Evolutionary conservation across 1,139 yeast genomes (phyloP).

Genomic region (Pneumocystis wakefieldiae): DNA sequence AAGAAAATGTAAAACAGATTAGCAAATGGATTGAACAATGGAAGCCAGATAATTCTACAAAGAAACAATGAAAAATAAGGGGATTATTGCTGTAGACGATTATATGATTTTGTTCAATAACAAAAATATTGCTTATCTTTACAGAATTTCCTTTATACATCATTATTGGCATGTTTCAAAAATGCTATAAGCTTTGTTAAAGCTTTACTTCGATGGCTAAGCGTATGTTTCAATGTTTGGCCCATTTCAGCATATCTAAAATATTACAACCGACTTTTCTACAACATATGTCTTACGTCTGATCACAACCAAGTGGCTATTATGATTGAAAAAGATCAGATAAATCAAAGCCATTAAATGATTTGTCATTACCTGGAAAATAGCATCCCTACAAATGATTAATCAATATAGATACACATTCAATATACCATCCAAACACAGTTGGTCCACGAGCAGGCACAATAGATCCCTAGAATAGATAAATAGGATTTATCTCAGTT

Average conservation of each 20-base stretch:
- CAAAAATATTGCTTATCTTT: neutral
- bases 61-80: constrained; percentile 18
- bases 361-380: constrained; percentile 4
- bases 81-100: too few species aligned
- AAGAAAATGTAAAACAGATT: constrained; percentile 62
- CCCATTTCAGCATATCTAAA: constrained; percentile 71
- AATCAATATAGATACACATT: constrained; percentile 28
- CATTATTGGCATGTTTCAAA: constrained; percentile 23
- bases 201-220: constrained; percentile 80
- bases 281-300: neutral
- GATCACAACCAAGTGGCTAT: neutral
- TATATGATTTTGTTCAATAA: neutral
- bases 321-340: constrained; percentile 4
- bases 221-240: constrained; percentile 54
- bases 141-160: neutral
- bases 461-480: constrained; percentile 39
- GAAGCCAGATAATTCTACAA: constrained; percentile 24
- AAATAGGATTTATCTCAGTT: neutral
- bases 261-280: neutral
- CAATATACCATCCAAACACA: constrained; percentile 61
- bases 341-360: neutral
- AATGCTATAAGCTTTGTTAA: constrained; percentile 52
- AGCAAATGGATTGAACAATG: constrained; percentile 61
- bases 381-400: constrained; percentile 6
- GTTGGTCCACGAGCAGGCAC: constrained; percentile 65